phyloP scores from a whole-genome alignment of 2,329 filamentous ascomycete species.

The Fusarium sp. region DNA sequence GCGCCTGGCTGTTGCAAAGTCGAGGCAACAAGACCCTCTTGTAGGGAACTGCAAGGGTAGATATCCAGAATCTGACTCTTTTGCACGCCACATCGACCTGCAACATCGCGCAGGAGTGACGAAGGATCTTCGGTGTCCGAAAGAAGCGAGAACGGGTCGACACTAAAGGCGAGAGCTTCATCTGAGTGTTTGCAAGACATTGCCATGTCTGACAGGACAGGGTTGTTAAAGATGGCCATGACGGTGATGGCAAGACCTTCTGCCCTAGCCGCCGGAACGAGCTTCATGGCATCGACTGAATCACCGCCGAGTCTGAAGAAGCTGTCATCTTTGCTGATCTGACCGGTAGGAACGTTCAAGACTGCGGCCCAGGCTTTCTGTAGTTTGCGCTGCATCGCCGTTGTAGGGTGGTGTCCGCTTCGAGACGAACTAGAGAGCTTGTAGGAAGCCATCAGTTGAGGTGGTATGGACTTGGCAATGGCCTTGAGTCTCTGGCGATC shows the following conservation, averaged over 20 bases:
- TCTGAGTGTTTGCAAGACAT: not conserved
- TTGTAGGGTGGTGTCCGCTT: constrained; percentile 49
- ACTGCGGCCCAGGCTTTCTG: constrained; percentile 35
- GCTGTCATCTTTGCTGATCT: constrained; percentile 44
- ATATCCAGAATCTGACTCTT: constrained; percentile 18
- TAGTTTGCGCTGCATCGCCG: constrained; percentile 49
- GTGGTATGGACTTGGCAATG: constrained; percentile 13
- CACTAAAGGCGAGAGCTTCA: not conserved
- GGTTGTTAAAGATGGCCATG: constrained; percentile 23
- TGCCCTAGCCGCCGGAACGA: constrained; percentile 29
- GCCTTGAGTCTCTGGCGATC: constrained; percentile 53
- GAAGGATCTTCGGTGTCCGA: not conserved
- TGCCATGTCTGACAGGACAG: constrained; percentile 25
- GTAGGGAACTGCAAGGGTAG: constrained; percentile 32
- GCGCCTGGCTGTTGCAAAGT: constrained; percentile 31
- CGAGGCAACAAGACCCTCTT: constrained; percentile 32
- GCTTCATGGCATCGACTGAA: constrained; percentile 42
- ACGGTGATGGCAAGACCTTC: constrained; percentile 27
- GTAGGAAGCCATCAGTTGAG: constrained; percentile 16
- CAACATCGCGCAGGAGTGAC: constrained; percentile 13
- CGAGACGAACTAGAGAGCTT: constrained; percentile 26
- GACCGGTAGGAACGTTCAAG: not conserved
- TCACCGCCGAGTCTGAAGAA: constrained; percentile 58
- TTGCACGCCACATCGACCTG: constrained; percentile 14
- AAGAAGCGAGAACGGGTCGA: constrained; percentile 15